Base-by-base conservation (phyloP, 306 rosid genomes). In the Castanea crenata region DNA sequence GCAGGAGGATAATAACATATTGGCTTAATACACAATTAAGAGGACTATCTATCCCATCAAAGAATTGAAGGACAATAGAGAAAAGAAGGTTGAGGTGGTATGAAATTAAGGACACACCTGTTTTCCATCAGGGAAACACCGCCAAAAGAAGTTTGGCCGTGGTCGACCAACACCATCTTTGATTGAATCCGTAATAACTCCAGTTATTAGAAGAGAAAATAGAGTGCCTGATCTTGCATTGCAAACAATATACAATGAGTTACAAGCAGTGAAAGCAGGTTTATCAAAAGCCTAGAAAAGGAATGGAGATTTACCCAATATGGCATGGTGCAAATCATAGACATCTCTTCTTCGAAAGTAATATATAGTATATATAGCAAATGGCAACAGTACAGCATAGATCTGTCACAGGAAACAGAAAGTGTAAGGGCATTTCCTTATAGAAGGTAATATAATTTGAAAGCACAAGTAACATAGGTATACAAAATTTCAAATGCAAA, bases 61-160 rank as follows among this genome's bases (percentile, higher is more conserved):
- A 41, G 12, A 8, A 41, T 41, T 41, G 46, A 41, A 41, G 46
- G 46, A 8, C 32, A 65, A 20, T 29, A 58, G 68, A 49, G 32
- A 76, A 69, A 67, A 64, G 49, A 68, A 75, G 34, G 56, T 21
- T 38, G 23, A 32, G 31, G 57, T 57, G 75, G 70, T 58, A 12
- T 52, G 59, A 83, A 55, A 11, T 51, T 19, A 44, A 76, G 76
- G 41, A 74, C 92, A 58, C 78, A 92, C 97, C 93, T 86, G 91
- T 83, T 82, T 94, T 23, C 97, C 98, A 84, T 94, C 82, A 29
- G 97, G 97, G 58, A 94, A 94, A 87, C 98, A 94, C 35, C 98
- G 94, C 98, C 98, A 94, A 84, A 91, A 94, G 88, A 94, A 94
- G 80, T 94, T 93, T 64, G 98, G 98, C n/a, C 98, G 93, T 16